phyloP scores from a whole-genome alignment of 352 stramenopile species.

The Blastocystis sp. region DNA sequence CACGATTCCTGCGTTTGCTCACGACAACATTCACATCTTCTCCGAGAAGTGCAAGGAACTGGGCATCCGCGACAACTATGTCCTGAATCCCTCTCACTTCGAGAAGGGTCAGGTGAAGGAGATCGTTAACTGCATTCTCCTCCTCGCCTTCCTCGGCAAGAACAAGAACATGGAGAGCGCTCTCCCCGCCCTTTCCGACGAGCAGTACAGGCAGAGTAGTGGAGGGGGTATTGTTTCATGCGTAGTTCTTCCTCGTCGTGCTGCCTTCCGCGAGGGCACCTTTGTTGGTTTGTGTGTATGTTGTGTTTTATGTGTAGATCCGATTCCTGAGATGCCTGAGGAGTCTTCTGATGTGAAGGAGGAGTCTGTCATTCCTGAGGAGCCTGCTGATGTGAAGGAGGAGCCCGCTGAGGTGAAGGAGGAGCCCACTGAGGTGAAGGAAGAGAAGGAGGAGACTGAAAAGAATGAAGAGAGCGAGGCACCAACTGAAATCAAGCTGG shows the following conservation, averaged over 20 bases:
- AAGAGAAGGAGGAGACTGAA: background rate
- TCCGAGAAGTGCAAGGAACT: background rate
- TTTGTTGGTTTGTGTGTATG: background rate
- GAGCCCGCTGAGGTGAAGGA: background rate
- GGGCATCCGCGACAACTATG: background rate
- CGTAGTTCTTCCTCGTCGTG: background rate
- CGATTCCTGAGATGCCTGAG: background rate
- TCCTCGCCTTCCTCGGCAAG: background rate
- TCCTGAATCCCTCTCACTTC: background rate
- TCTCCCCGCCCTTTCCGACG: background rate
- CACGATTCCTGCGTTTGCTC: background rate
- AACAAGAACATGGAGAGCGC: background rate
- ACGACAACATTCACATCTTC: background rate
- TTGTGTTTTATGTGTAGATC: background rate
- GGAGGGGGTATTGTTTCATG: background rate
- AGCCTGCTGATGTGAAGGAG: background rate
- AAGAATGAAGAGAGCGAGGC: too few relatives aligned
- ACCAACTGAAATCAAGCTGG: too few relatives aligned
- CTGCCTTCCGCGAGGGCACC: background rate
- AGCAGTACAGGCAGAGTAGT: background rate
- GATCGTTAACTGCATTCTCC: background rate
- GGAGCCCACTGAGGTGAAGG: background rate
- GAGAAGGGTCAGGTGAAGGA: background rate
- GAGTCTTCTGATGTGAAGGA: background rate
- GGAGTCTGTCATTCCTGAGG: background rate